Percentiles rank a stretch among this genome's conserved stretches.
phyloP scores from a whole-genome alignment of 768 basidiomycete species.

The Tephrocybe sp. region DNA sequence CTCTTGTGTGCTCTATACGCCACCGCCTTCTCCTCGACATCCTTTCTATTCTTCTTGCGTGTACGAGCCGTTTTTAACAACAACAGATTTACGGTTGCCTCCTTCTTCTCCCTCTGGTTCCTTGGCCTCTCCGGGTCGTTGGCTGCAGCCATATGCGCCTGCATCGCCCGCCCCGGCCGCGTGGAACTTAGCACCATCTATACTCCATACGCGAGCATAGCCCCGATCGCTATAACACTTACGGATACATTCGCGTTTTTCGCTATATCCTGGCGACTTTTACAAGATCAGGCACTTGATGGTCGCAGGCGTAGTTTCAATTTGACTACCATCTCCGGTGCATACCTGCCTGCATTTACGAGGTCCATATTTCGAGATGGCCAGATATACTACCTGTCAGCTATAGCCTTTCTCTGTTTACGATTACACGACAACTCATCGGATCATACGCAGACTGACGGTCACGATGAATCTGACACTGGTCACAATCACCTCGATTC shows the following conservation, averaged over 20 bases:
- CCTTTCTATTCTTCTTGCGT: constrained; percentile 13
- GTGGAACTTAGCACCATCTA: constrained; percentile 23
- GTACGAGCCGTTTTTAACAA: constrained; percentile 3
- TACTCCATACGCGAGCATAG: constrained; percentile 15
- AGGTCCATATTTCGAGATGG: constrained; percentile 27
- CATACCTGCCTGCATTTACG: constrained; percentile 25
- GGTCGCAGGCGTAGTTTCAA: background rate
- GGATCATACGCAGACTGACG: constrained; percentile 6
- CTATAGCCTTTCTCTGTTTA: background rate
- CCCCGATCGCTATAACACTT: constrained; percentile 20
- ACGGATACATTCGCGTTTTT: constrained; percentile 31
- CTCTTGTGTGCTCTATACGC: constrained; percentile 3
- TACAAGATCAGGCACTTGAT: constrained; percentile 1
- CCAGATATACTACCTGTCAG: constrained; percentile 33
- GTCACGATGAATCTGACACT: constrained; percentile 14
- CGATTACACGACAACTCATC: background rate
- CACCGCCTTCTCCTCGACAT: constrained; percentile 6
- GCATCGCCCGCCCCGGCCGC: constrained; percentile 21
- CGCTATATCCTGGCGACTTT: constrained; percentile 28
- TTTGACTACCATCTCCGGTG: constrained; percentile 19
- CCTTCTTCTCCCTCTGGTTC: constrained; percentile 32
- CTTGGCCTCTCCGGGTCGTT: constrained; percentile 24
- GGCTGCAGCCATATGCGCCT: constrained; percentile 23
- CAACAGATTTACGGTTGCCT: background rate
- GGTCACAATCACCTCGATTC: background rate